Evolutionary conservation across 225 moss, liverwort and hornwort species (phyloP).

Genomic region (Pleurozium schreberi): DNA sequence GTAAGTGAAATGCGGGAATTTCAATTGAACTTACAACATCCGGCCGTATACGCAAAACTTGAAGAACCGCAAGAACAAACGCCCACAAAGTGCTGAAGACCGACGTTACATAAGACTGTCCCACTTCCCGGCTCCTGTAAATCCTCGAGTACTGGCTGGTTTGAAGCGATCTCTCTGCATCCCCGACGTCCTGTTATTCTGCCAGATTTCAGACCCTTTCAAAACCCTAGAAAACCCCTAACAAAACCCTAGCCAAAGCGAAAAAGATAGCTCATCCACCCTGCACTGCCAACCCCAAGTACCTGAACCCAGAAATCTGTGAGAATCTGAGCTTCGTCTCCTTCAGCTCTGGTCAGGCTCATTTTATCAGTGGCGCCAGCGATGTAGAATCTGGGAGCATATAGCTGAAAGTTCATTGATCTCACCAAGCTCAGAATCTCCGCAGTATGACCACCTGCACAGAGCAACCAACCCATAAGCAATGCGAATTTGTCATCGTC

Average conservation of each 20-base stretch:
- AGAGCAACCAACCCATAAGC: neutral
- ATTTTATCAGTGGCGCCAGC: conserved; percentile 45
- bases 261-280: neutral
- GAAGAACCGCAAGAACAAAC: conserved; percentile 50
- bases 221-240: neutral
- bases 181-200: conserved; percentile 58
- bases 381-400: conserved; percentile 42
- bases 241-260: neutral
- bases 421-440: conserved; percentile 53
- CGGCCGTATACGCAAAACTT: conserved; percentile 61
- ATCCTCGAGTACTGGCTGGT: conserved; percentile 33
- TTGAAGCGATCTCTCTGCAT: conserved; percentile 18
- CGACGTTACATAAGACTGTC: conserved; percentile 81
- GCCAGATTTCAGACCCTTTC: conserved; percentile 53
- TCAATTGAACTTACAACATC: conserved; percentile 66
- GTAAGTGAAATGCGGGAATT: neutral
- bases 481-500: neutral
- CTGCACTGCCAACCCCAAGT: neutral
- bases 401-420: conserved; percentile 29
- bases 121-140: conserved; percentile 90
- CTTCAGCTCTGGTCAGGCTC: conserved; percentile 31
- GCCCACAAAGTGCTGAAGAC: conserved; percentile 68
- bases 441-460: conserved; percentile 52
- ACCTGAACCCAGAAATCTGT: neutral
- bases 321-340: conserved; percentile 14